Conservation (phyloP, 306 rosid species). For the Hippophae tibetana region DNA sequence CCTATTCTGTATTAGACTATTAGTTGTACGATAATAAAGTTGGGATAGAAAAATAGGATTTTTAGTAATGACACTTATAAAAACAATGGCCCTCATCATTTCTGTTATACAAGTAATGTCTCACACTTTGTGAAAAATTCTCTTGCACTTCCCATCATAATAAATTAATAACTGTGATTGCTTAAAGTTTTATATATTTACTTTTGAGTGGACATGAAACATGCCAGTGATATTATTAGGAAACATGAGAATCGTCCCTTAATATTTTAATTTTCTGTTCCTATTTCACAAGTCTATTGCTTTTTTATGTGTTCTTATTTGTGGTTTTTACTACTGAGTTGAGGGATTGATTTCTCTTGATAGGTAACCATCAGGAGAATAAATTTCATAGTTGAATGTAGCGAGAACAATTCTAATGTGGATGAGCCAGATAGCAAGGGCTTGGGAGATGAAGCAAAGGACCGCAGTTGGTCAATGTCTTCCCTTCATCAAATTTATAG, state of each 20-base stretch:
- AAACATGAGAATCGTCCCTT: neutral
- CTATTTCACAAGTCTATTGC: conserved; percentile 13
- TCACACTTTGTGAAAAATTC: neutral
- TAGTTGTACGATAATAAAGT: too few relatives aligned
- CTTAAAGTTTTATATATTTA: neutral
- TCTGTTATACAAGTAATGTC: neutral
- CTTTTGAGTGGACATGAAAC: neutral
- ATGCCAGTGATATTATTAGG: neutral
- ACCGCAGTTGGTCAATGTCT: conserved; percentile 78
- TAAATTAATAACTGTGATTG: conserved; percentile 1
- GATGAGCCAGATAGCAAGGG: conserved; percentile 36
- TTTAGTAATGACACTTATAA: too few relatives aligned
- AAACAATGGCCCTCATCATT: neutral
- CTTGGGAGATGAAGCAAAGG: conserved; percentile 48
- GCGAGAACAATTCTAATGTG: conserved; percentile 30
- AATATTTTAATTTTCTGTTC: neutral
- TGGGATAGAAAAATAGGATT: too few relatives aligned
- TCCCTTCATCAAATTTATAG: conserved; percentile 92
- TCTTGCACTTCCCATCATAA: neutral
- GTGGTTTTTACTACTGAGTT: conserved; percentile 20
- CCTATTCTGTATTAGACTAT: too few relatives aligned
- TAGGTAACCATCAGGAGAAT: conserved; percentile 88
- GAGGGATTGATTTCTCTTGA: conserved; percentile 19
- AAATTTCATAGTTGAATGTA: conserved; percentile 73
- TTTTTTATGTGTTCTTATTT: conserved; percentile 7